Evolutionary conservation across 2,329 filamentous ascomycete genomes (phyloP).

Genomic region (Chrysoporthe austroafricana): DNA sequence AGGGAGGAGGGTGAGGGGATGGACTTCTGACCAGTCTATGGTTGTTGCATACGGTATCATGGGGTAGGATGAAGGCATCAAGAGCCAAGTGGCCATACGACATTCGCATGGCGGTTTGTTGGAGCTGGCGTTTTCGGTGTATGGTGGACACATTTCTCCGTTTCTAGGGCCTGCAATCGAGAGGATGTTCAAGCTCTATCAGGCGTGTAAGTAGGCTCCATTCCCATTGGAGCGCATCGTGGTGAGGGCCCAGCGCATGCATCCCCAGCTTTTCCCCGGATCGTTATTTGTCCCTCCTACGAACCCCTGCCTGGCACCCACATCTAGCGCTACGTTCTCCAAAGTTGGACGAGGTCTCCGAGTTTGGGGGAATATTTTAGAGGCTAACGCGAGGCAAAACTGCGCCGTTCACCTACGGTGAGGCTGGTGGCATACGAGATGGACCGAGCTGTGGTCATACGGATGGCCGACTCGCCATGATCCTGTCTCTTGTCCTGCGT

Average conservation of each 20-base stretch:
- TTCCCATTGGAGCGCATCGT: constrained; percentile 28
- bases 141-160: constrained; percentile 28
- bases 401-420: constrained; percentile 2
- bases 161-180: constrained; percentile 12
- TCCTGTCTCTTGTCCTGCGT: background rate
- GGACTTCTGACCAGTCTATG: constrained; percentile 51
- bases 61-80: constrained; percentile 11
- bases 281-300: constrained; percentile 18
- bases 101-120: background rate
- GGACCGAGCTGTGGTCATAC: constrained; percentile 8
- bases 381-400: background rate
- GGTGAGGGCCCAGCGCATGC: constrained; percentile 7
- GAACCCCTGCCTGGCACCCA: constrained; percentile 18
- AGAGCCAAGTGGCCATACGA: background rate
- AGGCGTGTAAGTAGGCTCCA: constrained; percentile 12
- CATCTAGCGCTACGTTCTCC: constrained; percentile 22
- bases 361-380: background rate
- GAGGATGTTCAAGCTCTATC: constrained; percentile 5
- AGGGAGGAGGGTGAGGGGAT: constrained; percentile 54
- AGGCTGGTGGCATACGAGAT: constrained; percentile 12
- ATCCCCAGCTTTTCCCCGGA: constrained; percentile 25
- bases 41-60: background rate
- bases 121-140: constrained; percentile 21
- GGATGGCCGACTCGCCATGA: background rate
- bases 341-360: constrained; percentile 1